Base-by-base conservation (phyloP, 805 yeast species). In the Spathaspora hagerdaliae region DNA sequence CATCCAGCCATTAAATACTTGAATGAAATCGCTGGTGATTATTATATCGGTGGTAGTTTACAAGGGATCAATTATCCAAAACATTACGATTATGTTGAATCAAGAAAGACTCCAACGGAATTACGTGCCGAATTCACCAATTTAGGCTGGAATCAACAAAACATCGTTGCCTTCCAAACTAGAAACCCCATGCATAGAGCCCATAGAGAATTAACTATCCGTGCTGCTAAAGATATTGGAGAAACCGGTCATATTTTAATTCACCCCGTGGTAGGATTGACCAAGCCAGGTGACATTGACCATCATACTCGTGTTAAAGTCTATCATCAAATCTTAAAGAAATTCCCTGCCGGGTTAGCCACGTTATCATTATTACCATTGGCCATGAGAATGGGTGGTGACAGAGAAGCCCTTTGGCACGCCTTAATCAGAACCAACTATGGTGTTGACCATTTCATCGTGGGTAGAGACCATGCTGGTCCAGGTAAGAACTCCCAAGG, bases 361-460 rank as follows among this genome's bases (percentile, higher is more conserved):
- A 82, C 87, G 53, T 74, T 91, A 51, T 84, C 97, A 7, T 73
- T 91, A 52, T 76, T 91, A 57, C 98, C 98, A 10, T 75, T 91
- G 60, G 98, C 98, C 35, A 91, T 91, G 98, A 84, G 98, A 77
- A 91, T 91, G 98, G 97, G 94, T 46, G 98, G 98, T 67, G 97
- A 92, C 67, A 82, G 96, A 65, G 98, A 91, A 72, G 98, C 98
- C 19, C 87, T 91, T 38, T 92, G 97, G 97, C 98, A 91, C 64
- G 96, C 97, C 13, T 85, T 92, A 59, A 91, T 91, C 64, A 86
- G 98, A 71, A 88, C 89, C 75, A 91, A 91, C 73, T 90, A 84
- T 63, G 98, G 98, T 62, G 96, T 96, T 45, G 86, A 96, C 43
- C 97, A 92, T 66, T 92, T 92, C 74, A 91, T 91, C 60, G 97